Base-by-base conservation (phyloP, 176 grass and related monocot species). In the Aegilops bicornis region DNA sequence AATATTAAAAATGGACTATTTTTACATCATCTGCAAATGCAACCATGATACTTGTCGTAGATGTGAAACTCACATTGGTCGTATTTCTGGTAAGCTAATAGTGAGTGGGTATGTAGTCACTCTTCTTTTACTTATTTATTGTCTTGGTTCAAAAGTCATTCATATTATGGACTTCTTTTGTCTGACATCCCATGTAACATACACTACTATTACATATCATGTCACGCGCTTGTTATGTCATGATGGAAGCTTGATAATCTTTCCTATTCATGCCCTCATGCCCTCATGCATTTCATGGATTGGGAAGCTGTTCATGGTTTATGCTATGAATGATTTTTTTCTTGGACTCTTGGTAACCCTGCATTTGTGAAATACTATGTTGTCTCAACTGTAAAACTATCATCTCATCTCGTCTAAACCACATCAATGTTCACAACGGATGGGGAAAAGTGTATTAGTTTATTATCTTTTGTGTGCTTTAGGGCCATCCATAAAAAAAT, bases 11-110 rank as follows among this genome's bases (percentile, higher is more conserved):
- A 32, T 77, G 77, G 61, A 20, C 68, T 80, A 76, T 79, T 30
- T 73, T 73, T 39, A 78, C 52, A 33, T 80, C 14, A 67, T 88
- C 37, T 83, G 36, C 40, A 56, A 73, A 88, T 83, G 54, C 45
- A 36, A 31, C 68, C n/a, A 63, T 88, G 61, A 77, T 84, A 40
- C 27, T 27, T 27, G 27, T 35, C 45, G 27, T n/a, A 47, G 11
- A 74, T 35, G 45, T 65, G 63, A 69, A 78, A 64, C 47, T 52
- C 73, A 79, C 23, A 60, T 42, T 62, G 73, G 39, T 16, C 36
- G 25, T 19, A 83, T 7, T 40, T 40, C 36, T 85, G 52, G 69
- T 78, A 78, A 78, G 22, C 31, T 72, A 17, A 54, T 69, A 33
- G 30, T 32, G 19, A 56, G 64, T 69, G 30, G 7, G 30, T 7